Evolutionary conservation across 192 early-diverging fungal species (phyloP), one percentile per base, ranked within the genome.

Genomic region (Pilobolus umbonatus): DNA sequence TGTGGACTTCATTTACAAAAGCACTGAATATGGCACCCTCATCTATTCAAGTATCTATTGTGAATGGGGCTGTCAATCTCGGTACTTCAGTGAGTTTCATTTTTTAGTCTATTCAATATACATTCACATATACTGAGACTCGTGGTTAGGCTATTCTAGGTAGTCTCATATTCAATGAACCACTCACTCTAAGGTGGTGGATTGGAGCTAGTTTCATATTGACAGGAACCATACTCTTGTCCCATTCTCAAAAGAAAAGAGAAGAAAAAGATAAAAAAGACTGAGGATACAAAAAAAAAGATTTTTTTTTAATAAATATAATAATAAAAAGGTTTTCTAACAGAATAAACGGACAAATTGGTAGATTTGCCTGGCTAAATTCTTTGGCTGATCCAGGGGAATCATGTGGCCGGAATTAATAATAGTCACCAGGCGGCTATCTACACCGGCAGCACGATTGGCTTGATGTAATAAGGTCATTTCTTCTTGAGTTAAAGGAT

Each of bases 1-100:
- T 96, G 93, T 96, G 93, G 93, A 82, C 82, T 2, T 70, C 83
- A 2, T 93, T 94, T 57, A 91, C 93, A 40, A 89, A 89, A 53
- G 90, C 91, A 5, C 74, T 96, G 29, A 84, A 80, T 48, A 74
- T 73, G 36, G 84, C 91, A 17, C 70, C 80, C 32, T 89, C 90
- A 14, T 88, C 92, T 3, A 68, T 84, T 2, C 81, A 86, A 22
- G 90, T 92, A 7, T 88, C 86, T 12, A 78, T 89, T 43, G 61
- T 91, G 55, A 91, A 92, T 71, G 92, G 80, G 17, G 86, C 83
- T 6, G 79, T 79, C 15, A 95, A 91, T 62, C 90, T 92, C 75
- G 74, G 69, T 31, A 74, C 78, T 25, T 88, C 89, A 1, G 81
- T 80, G 68, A 67, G 51, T 53, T 15, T 21, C 5, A 5, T 45